These are phyloP conservation scores for Maudiozyma bulderi DNA, from an alignment of 805 yeast genomes.

Conservation along the genomic window DNA sequence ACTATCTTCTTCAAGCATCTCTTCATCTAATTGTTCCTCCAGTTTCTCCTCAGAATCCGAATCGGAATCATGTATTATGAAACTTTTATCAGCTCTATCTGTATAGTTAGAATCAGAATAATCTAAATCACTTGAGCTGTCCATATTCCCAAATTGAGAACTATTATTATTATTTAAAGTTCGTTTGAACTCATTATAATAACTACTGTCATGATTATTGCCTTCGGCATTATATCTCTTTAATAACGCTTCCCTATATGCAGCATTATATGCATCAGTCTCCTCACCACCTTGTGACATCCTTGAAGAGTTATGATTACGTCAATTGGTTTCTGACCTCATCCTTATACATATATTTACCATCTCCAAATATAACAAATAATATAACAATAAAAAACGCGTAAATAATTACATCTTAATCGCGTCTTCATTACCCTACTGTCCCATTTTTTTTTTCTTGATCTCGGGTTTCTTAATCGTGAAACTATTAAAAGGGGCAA, in stretches of 20 bases:
- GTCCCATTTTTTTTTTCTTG: not conserved
- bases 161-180: not conserved
- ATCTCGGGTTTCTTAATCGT: not conserved
- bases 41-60: slow-evolving; percentile 5
- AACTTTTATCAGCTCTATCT: slow-evolving; percentile 5
- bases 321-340: too few species aligned
- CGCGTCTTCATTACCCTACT: too few species aligned
- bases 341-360: too few species aligned
- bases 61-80: not conserved
- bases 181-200: slow-evolving; percentile 1
- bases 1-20: slow-evolving; percentile 10
- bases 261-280: not conserved
- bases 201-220: not conserved
- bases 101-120: slow-evolving; percentile 6
- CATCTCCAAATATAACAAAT: not conserved
- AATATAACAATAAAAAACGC: not conserved
- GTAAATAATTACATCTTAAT: not conserved
- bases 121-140: not conserved
- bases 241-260: not conserved
- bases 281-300: not conserved
- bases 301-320: not conserved
- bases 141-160: not conserved
- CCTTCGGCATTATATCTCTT: not conserved
- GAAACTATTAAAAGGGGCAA: not conserved
- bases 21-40: slow-evolving; percentile 13